phyloP scores from a whole-genome alignment of 2,329 filamentous ascomycete genomes.

The Epichloe amarillans region DNA sequence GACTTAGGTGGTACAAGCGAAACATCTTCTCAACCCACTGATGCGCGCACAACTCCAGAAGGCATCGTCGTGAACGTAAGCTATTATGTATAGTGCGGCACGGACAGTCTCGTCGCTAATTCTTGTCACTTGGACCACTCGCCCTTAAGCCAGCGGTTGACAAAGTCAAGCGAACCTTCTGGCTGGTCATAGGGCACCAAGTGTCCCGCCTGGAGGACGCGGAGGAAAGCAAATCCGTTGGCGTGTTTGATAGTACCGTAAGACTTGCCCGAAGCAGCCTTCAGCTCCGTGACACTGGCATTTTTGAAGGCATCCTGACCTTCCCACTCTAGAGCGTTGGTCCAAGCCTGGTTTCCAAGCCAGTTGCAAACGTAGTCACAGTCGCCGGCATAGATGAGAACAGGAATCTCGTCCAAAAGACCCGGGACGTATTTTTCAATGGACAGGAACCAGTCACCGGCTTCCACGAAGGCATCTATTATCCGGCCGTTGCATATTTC shows the following conservation, averaged over 20 bases:
- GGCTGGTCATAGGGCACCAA: constrained; percentile 98
- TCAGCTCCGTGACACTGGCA: constrained; percentile 57
- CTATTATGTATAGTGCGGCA: background rate
- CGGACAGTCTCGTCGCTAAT: background rate
- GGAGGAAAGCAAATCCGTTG: constrained; percentile 96
- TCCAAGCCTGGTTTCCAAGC: constrained; percentile 96
- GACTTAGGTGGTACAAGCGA: too few relatives aligned
- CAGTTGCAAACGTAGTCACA: constrained; percentile 93
- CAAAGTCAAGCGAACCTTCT: constrained; percentile 75
- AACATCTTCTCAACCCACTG: too few relatives aligned
- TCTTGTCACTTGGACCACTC: constrained; percentile 46
- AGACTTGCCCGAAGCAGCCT: constrained; percentile 37
- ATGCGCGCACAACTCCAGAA: too few relatives aligned
- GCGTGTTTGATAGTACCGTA: constrained; percentile 71
- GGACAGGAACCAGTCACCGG: constrained; percentile 97
- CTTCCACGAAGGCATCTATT: constrained; percentile 77
- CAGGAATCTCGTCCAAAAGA: constrained; percentile 79
- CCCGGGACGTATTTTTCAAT: constrained; percentile 81
- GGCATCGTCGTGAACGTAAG: background rate
- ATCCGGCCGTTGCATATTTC: constrained; percentile 95
- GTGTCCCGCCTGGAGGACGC: constrained; percentile 79
- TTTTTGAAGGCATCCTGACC: constrained; percentile 71
- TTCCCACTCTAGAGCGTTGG: constrained; percentile 82
- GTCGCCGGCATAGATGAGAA: constrained; percentile 86
- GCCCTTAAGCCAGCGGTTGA: constrained; percentile 85